A percentile compares a stretch with the other conserved stretches of the same genome.
Conservation (phyloP, 192 early-diverging fungal genomes). For the Coemansia sp. region DNA sequence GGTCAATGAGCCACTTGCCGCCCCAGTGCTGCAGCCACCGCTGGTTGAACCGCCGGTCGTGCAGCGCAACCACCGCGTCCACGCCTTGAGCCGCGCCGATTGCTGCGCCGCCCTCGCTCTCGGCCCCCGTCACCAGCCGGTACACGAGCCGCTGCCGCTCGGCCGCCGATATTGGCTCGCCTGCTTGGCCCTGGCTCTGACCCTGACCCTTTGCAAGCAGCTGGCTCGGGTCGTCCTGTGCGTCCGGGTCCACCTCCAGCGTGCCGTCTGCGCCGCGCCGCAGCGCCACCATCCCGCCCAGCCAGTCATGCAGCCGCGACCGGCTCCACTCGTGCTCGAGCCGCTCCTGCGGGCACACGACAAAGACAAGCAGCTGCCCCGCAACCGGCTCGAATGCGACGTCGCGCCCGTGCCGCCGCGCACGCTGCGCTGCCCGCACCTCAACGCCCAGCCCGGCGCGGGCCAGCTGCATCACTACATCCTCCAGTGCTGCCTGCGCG, state of each 20-base stretch:
- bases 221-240: constrained; percentile 34
- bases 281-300: constrained; percentile 60
- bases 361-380: constrained; percentile 61
- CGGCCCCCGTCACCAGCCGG: constrained; percentile 35
- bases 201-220: constrained; percentile 27
- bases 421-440: constrained; percentile 57
- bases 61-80: constrained; percentile 68
- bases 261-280: constrained; percentile 18
- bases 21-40: constrained; percentile 82
- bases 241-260: constrained; percentile 32
- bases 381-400: constrained; percentile 9
- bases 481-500: constrained; percentile 52
- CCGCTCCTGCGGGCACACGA: constrained; percentile 59
- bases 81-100: constrained; percentile 48
- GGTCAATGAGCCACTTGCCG: constrained; percentile 72
- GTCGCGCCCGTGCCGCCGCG: constrained; percentile 12
- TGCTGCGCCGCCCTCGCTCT: constrained; percentile 29
- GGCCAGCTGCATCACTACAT: constrained; percentile 55
- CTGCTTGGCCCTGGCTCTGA: constrained; percentile 3
- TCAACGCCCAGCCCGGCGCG: constrained; percentile 63
- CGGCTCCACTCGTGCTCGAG: constrained; percentile 52
- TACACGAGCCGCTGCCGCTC: constrained; percentile 42
- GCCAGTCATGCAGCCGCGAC: constrained; percentile 68
- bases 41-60: constrained; percentile 77
- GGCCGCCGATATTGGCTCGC: constrained; percentile 14